These are phyloP conservation scores for Ogataea dorogensis DNA, from an alignment of 805 yeast species.

Conservation along the genomic window DNA sequence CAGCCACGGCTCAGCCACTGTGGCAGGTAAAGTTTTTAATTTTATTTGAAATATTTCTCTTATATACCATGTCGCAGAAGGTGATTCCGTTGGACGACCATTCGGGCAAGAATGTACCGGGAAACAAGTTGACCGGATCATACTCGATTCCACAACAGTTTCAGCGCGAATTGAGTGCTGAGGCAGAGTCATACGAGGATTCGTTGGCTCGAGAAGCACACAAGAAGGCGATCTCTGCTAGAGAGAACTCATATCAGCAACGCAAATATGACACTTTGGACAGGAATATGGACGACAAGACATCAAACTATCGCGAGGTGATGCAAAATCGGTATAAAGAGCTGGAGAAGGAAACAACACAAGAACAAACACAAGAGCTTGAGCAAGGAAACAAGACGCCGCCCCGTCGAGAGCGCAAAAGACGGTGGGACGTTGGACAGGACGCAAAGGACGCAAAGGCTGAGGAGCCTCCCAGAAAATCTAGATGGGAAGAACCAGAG, in stretches of 20 bases:
- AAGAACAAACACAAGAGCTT: conserved; percentile 22
- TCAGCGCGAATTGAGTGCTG: conserved; percentile 21
- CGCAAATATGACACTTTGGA: conserved; percentile 30
- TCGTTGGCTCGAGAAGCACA: conserved; percentile 26
- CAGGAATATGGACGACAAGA: no score
- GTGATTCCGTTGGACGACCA: conserved; percentile 8
- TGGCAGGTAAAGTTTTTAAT: conserved; percentile 3
- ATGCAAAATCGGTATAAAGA: conserved; percentile 41
- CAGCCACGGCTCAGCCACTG: conserved; percentile 13
- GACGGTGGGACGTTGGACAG: conserved; percentile 47
- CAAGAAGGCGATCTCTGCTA: conserved; percentile 31
- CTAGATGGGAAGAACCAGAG: conserved; percentile 16
- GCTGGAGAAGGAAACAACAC: conserved; percentile 35
- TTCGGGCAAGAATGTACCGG: not conserved
- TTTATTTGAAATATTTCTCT: not conserved
- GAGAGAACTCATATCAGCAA: conserved; percentile 49
- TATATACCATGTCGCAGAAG: conserved; percentile 5
- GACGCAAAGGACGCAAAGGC: conserved; percentile 15
- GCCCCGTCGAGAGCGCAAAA: conserved; percentile 27
- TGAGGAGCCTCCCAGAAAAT: conserved; percentile 14
- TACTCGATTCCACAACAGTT: conserved; percentile 27
- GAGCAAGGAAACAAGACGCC: conserved; percentile 22
- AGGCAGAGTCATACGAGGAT: conserved; percentile 25
- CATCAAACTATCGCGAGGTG: conserved; percentile 40
- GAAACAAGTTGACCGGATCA: conserved; percentile 16